Base-by-base conservation (phyloP, 768 basidiomycete genomes). In the Strobilomyces echinocephalus region DNA sequence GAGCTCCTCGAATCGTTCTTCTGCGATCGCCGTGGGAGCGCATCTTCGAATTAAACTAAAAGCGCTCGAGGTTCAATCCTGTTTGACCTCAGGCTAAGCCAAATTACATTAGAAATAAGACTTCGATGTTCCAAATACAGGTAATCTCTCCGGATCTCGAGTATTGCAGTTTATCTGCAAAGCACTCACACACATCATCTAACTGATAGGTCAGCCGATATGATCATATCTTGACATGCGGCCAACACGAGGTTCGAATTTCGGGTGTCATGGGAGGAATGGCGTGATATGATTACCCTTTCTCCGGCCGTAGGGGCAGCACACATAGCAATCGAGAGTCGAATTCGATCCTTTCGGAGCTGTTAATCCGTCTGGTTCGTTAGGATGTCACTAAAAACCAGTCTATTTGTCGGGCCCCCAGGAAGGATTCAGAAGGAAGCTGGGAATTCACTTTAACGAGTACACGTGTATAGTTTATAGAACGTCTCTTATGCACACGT, bases 191-290 rank as follows among this genome's bases (percentile, higher is more conserved):
- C 20, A 40, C 15, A 16, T 16, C 26, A 28, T 41, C 30, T 49
- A 60, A 50, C 44, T 50, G 39, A 57, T 46, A 54, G 34, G 53
- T 60, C 58, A 57, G 52, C 53, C 63, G 59, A 66, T 53, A 28
- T 48, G 39, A 52, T 58, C 57, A 53, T 46, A 61, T 61, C 56
- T 36, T 9, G 30, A 56, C 64, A 67, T 62, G 64, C 52, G 64
- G 53, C 21, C 24, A 33, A 47, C 67, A 67, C 56, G 67, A 60
- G 62, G 65, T 53, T 30, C 59, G 34, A 56, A 56, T 55, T 49
- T 59, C 57, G 46, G 49, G 41, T 52, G 58, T 38, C 56, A 50
- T 33, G 54, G 40, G 21, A 20, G 48, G 45, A 26, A 30, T 30
- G 44, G 30, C 44, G 31, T 9, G 33, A 20, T 49, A 49, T 30